Conservation (phyloP, 345 rosid species). For the Populus nigra region DNA sequence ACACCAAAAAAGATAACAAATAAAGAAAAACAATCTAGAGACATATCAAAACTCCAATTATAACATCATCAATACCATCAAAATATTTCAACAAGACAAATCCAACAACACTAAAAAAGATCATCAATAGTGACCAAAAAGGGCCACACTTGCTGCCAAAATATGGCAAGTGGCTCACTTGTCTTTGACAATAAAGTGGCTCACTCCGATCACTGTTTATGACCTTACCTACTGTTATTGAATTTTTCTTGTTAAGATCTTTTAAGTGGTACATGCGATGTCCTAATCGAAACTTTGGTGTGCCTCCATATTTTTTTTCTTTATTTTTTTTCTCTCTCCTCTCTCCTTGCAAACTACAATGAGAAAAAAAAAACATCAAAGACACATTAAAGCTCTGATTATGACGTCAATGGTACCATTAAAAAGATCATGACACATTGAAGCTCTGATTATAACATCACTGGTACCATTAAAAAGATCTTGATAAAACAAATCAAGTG, state of each 20-base stretch:
- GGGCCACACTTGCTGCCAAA: accelerated
- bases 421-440: accelerated
- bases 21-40: no score
- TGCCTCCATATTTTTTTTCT: no score
- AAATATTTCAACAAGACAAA: no score
- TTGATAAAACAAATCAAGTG: accelerated
- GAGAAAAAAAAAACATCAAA: no score
- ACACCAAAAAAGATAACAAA: no score
- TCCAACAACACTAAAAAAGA: accelerated
- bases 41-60: accelerated
- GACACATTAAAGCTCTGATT: accelerated
- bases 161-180: no score
- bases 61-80: accelerated
- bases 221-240: accelerated
- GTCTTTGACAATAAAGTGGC: accelerated
- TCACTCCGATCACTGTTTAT: accelerated
- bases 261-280: accelerated
- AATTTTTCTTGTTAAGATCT: accelerated
- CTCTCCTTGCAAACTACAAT: no score
- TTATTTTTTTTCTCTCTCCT: no score
- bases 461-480: no score
- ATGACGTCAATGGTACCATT: accelerated
- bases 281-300: no score
- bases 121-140: accelerated
- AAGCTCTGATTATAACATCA: no score